Conservation (phyloP, 441 rosid genomes). For the Syzygium syzygioides region DNA sequence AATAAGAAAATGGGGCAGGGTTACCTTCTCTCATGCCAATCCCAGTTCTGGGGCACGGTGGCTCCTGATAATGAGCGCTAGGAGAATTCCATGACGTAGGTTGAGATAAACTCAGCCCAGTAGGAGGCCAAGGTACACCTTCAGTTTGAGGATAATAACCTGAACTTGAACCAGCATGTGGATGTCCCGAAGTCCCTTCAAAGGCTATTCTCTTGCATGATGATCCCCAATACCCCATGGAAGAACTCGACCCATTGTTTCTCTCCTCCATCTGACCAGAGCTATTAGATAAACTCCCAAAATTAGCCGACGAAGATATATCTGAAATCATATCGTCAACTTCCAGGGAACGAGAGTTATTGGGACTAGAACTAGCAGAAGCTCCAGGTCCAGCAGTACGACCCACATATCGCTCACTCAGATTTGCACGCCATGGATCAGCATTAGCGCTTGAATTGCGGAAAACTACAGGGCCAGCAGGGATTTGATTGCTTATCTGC, state of each 20-base stretch:
- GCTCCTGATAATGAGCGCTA: slow-evolving; percentile 32
- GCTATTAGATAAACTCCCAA: slow-evolving; percentile 49
- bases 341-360: slow-evolving; percentile 24
- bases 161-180: slow-evolving; percentile 51
- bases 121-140: slow-evolving; percentile 42
- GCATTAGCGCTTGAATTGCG: slow-evolving; percentile 48
- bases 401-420: slow-evolving; percentile 33
- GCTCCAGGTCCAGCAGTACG: slow-evolving; percentile 24
- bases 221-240: slow-evolving; percentile 57
- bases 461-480: slow-evolving; percentile 32
- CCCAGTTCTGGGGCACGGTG: slow-evolving; percentile 37
- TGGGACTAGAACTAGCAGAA: slow-evolving; percentile 13
- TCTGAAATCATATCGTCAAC: slow-evolving; percentile 21
- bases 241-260: slow-evolving; percentile 37
- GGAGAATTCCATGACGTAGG: slow-evolving; percentile 37
- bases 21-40: slow-evolving; percentile 35
- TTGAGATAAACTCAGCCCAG: slow-evolving; percentile 51
- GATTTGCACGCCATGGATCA: slow-evolving; percentile 25
- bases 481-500: slow-evolving; percentile 28
- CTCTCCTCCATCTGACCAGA: slow-evolving; percentile 51
- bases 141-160: slow-evolving; percentile 43
- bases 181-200: slow-evolving; percentile 70
- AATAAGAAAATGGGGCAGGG: slow-evolving; percentile 37
- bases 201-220: slow-evolving; percentile 89
- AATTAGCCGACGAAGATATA: slow-evolving; percentile 25